Evolutionary conservation across 768 basidiomycete species (phyloP).

Genomic region (Tylopilus subfusipes): DNA sequence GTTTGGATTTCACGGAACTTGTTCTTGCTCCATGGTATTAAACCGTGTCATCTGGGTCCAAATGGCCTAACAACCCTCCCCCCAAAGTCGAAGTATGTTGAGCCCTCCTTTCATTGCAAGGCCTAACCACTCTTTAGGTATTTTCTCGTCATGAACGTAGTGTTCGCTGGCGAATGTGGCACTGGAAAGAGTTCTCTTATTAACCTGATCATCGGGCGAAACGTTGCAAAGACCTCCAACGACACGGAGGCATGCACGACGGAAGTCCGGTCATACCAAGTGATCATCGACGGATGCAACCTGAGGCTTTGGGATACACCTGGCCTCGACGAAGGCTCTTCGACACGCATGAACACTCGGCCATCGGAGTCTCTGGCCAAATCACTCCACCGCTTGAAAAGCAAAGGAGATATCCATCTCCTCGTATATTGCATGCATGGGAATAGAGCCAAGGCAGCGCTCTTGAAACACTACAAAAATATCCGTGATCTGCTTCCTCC

Average conservation of each 20-base stretch:
- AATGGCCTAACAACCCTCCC: not conserved
- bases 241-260: slow-evolving; percentile 21
- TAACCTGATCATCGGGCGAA: slow-evolving; percentile 15
- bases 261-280: slow-evolving; percentile 4
- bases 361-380: slow-evolving; percentile 2
- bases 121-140: slow-evolving; percentile 5
- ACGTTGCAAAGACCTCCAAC: slow-evolving; percentile 16
- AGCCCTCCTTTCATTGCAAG: not conserved
- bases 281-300: slow-evolving; percentile 11
- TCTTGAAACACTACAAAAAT: slow-evolving; percentile 15
- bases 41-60: not conserved
- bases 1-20: not conserved
- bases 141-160: slow-evolving; percentile 16
- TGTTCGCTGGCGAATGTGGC: slow-evolving; percentile 25
- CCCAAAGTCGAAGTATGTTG: not conserved
- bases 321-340: slow-evolving; percentile 16
- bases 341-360: not conserved
- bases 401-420: slow-evolving; percentile 13
- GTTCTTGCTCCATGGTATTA: slow-evolving; percentile 1
- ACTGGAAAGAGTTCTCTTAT: slow-evolving; percentile 27
- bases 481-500: slow-evolving; percentile 7
- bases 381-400: slow-evolving; percentile 7
- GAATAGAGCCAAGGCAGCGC: slow-evolving; percentile 16
- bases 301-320: slow-evolving; percentile 18
- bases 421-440: slow-evolving; percentile 22